Conservation (phyloP, 345 rosid genomes). For the Fremontodendron californicum region DNA sequence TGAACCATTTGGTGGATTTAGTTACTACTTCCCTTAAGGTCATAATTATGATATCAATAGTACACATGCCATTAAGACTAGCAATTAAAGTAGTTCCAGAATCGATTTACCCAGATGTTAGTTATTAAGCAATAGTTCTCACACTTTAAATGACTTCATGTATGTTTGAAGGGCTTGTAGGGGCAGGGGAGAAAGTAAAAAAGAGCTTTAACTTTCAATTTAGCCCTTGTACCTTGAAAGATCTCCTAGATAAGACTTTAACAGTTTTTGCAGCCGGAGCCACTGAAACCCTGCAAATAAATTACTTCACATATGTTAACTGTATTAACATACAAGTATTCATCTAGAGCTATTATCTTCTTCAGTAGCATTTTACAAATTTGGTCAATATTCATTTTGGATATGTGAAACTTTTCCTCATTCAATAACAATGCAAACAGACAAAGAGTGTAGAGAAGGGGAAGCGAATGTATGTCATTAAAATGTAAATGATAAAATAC, state of each 20-base stretch:
- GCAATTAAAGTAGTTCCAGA: not conserved
- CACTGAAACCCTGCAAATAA: slow-evolving; percentile 40
- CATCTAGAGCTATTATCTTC: not conserved
- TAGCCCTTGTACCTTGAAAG: slow-evolving; percentile 39
- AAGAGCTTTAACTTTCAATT: slow-evolving; percentile 5
- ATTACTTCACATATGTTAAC: slow-evolving; percentile 5
- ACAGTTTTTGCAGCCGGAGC: slow-evolving; percentile 33
- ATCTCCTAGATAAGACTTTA: slow-evolving; percentile 35
- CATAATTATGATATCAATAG: not conserved
- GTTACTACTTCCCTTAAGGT: not conserved
- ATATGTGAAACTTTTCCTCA: not conserved
- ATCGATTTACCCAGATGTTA: not conserved
- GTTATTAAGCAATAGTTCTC: not conserved
- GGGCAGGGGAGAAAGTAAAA: not conserved
- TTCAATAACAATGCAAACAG: not conserved
- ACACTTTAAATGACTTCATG: not conserved
- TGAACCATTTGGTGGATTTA: not conserved
- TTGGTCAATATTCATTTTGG: not conserved
- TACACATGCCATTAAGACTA: not conserved
- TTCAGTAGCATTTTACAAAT: not conserved
- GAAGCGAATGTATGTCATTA: not conserved
- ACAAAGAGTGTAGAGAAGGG: not conserved
- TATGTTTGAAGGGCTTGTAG: not conserved
- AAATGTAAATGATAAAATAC: not conserved
- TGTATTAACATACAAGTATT: not conserved